Conservation (phyloP, 108 stramenopile genomes). For the Heterococcus sp. region DNA sequence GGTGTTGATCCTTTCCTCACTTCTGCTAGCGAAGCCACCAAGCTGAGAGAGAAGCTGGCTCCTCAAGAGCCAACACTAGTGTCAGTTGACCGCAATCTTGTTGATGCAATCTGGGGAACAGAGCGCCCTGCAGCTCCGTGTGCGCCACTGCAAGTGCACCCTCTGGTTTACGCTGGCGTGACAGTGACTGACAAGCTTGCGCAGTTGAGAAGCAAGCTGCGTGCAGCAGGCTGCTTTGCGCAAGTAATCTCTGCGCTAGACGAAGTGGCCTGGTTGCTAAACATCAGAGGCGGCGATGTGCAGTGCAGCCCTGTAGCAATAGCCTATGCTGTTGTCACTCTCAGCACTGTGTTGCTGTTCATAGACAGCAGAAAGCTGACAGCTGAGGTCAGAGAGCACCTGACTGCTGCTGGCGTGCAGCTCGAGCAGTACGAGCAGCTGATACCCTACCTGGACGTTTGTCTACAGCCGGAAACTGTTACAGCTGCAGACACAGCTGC, state of each 20-base stretch:
- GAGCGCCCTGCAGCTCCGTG: conserved; percentile 71
- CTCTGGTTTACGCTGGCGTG: conserved; percentile 80
- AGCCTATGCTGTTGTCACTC: conserved; percentile 79
- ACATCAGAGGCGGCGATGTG: conserved; percentile 81
- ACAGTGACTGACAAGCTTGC: conserved; percentile 73
- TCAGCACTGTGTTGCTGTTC: conserved; percentile 26
- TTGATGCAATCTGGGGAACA: conserved; percentile 83
- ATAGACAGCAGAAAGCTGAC: conserved; percentile 42
- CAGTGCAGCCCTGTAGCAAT: conserved; percentile 77
- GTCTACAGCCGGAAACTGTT: background rate
- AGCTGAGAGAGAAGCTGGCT: conserved; percentile 4
- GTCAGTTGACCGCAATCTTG: too few relatives aligned
- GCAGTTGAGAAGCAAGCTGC: too few relatives aligned
- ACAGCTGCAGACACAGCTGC: too few relatives aligned
- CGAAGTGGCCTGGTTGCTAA: conserved; percentile 93
- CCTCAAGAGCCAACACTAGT: too few relatives aligned
- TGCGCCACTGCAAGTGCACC: conserved; percentile 79
- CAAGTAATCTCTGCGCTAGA: conserved; percentile 83
- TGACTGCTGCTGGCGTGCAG: conserved; percentile 23
- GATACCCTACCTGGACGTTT: background rate
- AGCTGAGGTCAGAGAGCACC: conserved; percentile 19
- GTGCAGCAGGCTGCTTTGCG: too few relatives aligned
- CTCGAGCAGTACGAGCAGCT: conserved; percentile 30
- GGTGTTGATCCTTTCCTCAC: conserved; percentile 34
- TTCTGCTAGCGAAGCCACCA: conserved; percentile 3